Evolutionary conservation across 805 yeast species (phyloP), one percentile per base, ranked within the genome.

Genomic region (Candida silvicultrix): DNA sequence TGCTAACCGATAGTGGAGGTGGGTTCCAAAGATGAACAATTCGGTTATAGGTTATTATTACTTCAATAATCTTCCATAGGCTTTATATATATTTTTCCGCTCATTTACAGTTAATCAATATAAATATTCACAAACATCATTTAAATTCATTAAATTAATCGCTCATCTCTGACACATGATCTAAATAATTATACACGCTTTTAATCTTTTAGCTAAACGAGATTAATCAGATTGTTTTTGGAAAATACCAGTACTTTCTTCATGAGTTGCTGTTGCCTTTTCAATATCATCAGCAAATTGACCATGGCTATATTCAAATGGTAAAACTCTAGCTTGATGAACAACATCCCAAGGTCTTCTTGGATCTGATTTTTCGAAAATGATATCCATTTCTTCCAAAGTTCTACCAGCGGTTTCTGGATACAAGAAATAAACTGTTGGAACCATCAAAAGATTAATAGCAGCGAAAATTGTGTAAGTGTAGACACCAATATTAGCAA

Each of bases 341-440:
- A 37, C 39, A 37, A 21, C 39, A 20, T 37, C 39, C 23, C 23
- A 37, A 10, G 39, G 39, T 20, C 25, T 37, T 21, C 18, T 37
- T 12, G 39, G 39, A 37, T 37, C 25, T 20, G 39, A 37, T 3
- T 20, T 37, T 21, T 37, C 39, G 16, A 37, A 37, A 37, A 37
- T 37, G 10, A 37, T 12, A 21, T 37, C 39, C 39, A 37, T 37
- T 20, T 68, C 70, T 54, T 69, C 73, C 49, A 69, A 55, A 10
- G 68, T 58, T 40, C 60, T 52, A 15, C 72, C 71, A n/a, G 62
- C 57, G 2, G 73, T 69, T 44, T 69, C 73, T 44, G 65, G 65
- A 51, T 60, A 64, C 20, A 62, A 49, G 37, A 66, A 53, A 45
- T 53, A 56, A 40, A 66, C 63, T 21, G 61, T 52, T 20, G 53